Evolutionary conservation across 495 filamentous ascomycete genomes (phyloP), one percentile per base, ranked within the genome.

Genomic region (Penicillium silybi): DNA sequence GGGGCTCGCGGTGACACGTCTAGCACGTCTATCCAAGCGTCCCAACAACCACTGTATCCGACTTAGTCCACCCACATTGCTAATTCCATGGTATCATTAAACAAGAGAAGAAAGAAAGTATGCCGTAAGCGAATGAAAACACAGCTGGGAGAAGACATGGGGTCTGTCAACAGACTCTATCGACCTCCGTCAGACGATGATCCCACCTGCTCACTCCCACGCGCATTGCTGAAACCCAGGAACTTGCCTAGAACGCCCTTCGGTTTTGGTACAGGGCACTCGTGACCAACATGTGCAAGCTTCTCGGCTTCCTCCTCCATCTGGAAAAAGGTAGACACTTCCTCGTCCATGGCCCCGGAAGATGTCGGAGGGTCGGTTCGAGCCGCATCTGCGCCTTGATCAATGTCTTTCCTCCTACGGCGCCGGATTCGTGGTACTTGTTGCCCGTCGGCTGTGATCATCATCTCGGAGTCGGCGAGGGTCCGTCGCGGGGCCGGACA

Each of bases 251-350:
- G 68, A 11, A 89, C 65, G 9, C 88, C 90, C 16, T 79, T 74
- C 1, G 90, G 90, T 61, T 95, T 95, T 4, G 90, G 90, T 2
- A 96, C 85, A 0, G 90, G 90, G 59, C 90, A 96, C 64, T 91
- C 74, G 20, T 59, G 58, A 7, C 63, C 56, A 13, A 64, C 43
- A 9, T 69, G 62, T 13, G 63, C 57, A 35, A 71, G 17, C 37
- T 61, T 64, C 54, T 73, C 63, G 44, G 71, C 66, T 60, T 77
- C 74, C 56, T 70, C 70, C 64, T 76, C 71, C 59, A 74, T 61
- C 46, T 72, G 69, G 22, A 73, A 61, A 57, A 78, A 78, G 1
- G 71, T 69, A 9, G 77, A 58, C 42, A 73, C 63, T 51, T 76
- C 67, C 23, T 77, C 77, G 29, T 79, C 72, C 38, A 56, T 58